A percentile compares a stretch with the other conserved stretches of the same genome.
Conservation (phyloP, 2,329 filamentous ascomycete genomes). For the Monilinia fructicola region DNA sequence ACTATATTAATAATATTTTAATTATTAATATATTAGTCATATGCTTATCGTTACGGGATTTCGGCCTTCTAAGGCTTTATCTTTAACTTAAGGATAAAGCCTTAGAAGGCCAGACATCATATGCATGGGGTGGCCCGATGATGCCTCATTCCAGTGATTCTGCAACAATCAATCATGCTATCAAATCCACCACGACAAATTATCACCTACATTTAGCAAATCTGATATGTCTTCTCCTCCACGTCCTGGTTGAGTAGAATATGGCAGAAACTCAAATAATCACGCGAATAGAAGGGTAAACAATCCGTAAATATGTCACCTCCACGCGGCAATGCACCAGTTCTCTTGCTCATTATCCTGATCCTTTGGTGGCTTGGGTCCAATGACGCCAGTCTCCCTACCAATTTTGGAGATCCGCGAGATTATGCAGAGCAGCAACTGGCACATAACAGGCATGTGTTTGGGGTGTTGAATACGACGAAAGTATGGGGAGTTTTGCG, state of each 20-base stretch:
- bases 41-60: too few species aligned
- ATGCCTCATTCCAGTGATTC: neutral
- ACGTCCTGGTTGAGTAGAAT: slow-evolving; percentile 10
- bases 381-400: slow-evolving; percentile 34
- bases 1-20: too few species aligned
- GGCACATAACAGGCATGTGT: slow-evolving; percentile 52
- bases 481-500: slow-evolving; percentile 60
- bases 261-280: slow-evolving; percentile 7
- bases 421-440: slow-evolving; percentile 49
- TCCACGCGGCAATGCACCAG: slow-evolving; percentile 36
- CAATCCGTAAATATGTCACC: slow-evolving; percentile 32
- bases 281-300: neutral
- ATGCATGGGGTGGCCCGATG: too few species aligned
- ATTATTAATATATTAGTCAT: too few species aligned
- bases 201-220: neutral
- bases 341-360: slow-evolving; percentile 37
- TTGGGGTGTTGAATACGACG: slow-evolving; percentile 55
- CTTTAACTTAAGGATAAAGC: too few species aligned
- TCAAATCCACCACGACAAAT: neutral
- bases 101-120: too few species aligned
- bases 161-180: neutral
- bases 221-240: neutral
- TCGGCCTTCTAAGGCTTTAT: too few species aligned
- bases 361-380: slow-evolving; percentile 40
- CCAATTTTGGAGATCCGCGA: slow-evolving; percentile 47